A percentile compares a stretch with the other conserved stretches of the same genome.
phyloP scores from a whole-genome alignment of 192 early-diverging fungal species.

The Phlyctochytrium arcticum region DNA sequence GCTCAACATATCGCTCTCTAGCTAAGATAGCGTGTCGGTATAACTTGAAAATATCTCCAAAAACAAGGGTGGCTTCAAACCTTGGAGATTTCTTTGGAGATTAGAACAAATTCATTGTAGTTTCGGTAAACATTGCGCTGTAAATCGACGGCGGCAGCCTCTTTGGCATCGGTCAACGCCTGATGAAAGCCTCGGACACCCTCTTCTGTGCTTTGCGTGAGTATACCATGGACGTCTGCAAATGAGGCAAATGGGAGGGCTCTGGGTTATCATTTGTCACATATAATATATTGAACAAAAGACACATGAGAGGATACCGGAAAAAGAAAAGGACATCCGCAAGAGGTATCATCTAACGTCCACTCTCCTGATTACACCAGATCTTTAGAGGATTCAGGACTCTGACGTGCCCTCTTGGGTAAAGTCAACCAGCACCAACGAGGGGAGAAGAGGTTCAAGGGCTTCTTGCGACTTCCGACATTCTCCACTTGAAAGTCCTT shows the following conservation, averaged over 20 bases:
- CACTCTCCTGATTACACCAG: too few relatives aligned
- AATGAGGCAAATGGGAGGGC: neutral
- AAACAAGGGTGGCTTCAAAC: conserved; percentile 17
- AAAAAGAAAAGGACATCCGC: too few relatives aligned
- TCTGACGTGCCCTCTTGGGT: too few relatives aligned
- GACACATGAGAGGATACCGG: neutral
- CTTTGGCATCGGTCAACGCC: conserved; percentile 60
- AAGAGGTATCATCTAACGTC: too few relatives aligned
- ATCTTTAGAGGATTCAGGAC: too few relatives aligned
- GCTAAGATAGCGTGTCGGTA: conserved; percentile 25
- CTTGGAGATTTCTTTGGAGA: conserved; percentile 80
- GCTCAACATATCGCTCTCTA: conserved; percentile 72
- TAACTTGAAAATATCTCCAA: conserved; percentile 69
- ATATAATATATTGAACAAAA: neutral
- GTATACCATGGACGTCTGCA: conserved; percentile 50
- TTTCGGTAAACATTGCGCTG: conserved; percentile 82
- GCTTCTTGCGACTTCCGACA: too few relatives aligned
- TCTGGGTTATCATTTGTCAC: neutral
- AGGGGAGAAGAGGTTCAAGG: too few relatives aligned
- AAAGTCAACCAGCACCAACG: too few relatives aligned
- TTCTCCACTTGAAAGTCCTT: too few relatives aligned
- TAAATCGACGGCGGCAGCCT: conserved; percentile 63
- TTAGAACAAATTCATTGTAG: conserved; percentile 80
- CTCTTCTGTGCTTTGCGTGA: conserved; percentile 56
- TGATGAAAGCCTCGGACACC: conserved; percentile 52